Evolutionary conservation across 2,329 filamentous ascomycete genomes (phyloP), one percentile per base, ranked within the genome.

Genomic region (Chrysoporthe austroafricana): DNA sequence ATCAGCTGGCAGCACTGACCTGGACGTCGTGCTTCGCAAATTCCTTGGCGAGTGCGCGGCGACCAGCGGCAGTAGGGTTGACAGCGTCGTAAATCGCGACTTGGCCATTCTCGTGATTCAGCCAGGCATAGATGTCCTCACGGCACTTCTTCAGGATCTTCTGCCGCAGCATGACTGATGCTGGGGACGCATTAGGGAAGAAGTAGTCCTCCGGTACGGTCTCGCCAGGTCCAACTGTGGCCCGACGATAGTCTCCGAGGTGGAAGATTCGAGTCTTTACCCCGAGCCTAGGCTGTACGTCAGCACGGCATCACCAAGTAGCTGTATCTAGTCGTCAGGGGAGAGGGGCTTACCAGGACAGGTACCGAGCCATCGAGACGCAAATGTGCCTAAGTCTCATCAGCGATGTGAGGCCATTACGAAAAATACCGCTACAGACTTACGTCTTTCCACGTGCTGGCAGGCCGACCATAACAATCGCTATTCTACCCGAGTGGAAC

Each of bases 191-290:
- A 76, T 98, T 94, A 36, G 97, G 91, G 77, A 95, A 97, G 82
- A 99, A 99, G 79, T 99, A 99, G 77, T 99, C 96, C 71, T 97
- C 93, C 1, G 96, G 96, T 18, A 99, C 91, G 67, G 94, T 89
- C 66, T 91, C 90, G 16, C 90, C 93, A 54, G 90, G 88, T 21
- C 93, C 94, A 71, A 98, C 89, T 18, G 95, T 97, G 43, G 94
- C 94, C 77, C 96, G 89, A 72, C 96, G 91, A 78, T 99, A 99
- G 80, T 99, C 96, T 67, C 96, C 96, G 18, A 99, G 84, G 77
- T 99, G 96, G 78, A 99, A 99, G 73, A 98, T 96, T 73, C 95
- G 91, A 44, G 96, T 98, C 83, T 99, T 99, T 69, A 99, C 96
- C 70, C 96, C 96, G 50, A 99, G 87, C 96, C 89, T 91, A 65